Evolutionary conservation across 2,329 filamentous ascomycete genomes (phyloP).

Genomic region (Hymenoscyphus fraxineus): DNA sequence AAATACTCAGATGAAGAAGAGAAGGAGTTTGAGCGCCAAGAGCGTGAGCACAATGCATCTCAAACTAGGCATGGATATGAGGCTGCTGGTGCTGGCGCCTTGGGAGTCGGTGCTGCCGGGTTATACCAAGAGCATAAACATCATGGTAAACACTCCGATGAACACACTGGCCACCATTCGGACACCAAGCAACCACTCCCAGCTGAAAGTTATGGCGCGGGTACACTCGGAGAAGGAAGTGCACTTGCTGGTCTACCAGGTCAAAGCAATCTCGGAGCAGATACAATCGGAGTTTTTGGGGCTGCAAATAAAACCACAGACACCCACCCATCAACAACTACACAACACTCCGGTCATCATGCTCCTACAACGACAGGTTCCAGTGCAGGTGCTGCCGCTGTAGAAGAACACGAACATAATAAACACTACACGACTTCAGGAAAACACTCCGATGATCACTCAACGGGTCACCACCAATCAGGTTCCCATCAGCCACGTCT

Average conservation of each 20-base stretch:
- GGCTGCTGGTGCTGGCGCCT: constrained; percentile 24
- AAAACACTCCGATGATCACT: neutral
- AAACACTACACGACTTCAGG: neutral
- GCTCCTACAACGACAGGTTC: neutral
- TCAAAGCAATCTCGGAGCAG: neutral
- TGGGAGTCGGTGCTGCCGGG: constrained; percentile 13
- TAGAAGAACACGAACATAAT: neutral
- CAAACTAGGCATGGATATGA: constrained; percentile 21
- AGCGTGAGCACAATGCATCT: constrained; percentile 24
- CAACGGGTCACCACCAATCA: neutral
- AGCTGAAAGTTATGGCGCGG: neutral
- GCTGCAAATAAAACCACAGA: neutral
- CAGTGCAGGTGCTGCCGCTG: neutral
- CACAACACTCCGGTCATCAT: neutral
- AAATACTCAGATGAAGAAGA: constrained; percentile 29
- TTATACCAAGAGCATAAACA: constrained; percentile 20
- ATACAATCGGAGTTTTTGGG: neutral
- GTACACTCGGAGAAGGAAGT: neutral
- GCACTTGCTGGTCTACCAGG: neutral
- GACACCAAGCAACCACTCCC: neutral
- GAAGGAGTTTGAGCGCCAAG: constrained; percentile 28
- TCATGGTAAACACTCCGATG: constrained; percentile 17
- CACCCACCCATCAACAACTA: neutral
- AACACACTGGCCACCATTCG: constrained; percentile 8
- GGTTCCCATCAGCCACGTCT: neutral